Base-by-base conservation (phyloP, 2,329 filamentous ascomycete genomes). In the Aspergillus calidoustus region DNA sequence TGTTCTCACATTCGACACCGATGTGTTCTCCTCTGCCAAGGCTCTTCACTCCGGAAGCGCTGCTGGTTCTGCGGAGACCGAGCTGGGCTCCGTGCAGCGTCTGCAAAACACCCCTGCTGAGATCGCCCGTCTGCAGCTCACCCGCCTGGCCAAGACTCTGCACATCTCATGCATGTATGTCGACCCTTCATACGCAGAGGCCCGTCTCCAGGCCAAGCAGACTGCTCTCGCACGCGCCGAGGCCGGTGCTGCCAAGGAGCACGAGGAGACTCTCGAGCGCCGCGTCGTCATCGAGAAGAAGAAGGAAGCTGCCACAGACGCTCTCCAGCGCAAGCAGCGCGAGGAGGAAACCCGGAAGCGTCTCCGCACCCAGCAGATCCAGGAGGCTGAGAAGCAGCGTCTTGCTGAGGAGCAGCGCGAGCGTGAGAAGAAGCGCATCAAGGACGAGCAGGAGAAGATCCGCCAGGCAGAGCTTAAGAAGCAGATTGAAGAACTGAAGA, bases 101-200 rank as follows among this genome's bases (percentile, higher is more conserved):
- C 88, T 99, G 52, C 95, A 99, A 83, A 97, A 92, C 83, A 99
- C 95, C 2, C 95, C 95, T 46, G 94, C 95, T 7, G 95, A 99
- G 80, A 99, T 99, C 77, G 93, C 97, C 63, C 92, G 95, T 69
- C 93, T 94, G 56, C 94, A 98, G 80, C 88, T 99, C 61, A 92
- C 92, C 62, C 92, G 95, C 59, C 86, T 99, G 60, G 91, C 93
- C 59, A 96, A 93, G 82, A 90, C 92, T 41, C 87, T 99, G 7
- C 96, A 92, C 80, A 88, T 96, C 59, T 96, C 95, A 28, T 97
- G 92, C 82, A 93, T 95, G 83, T 97, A 97, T 79, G 92, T 98
- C 61, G 95, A 99, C 72, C 90, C 94, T 4, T 86, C 87, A 38
- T 94, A 96, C 82, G 95, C 92, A 74, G 89, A 95, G 78, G 86